Evolutionary conservation across 208 protist species (phyloP).

Genomic region (Wallacemonas sp.): DNA sequence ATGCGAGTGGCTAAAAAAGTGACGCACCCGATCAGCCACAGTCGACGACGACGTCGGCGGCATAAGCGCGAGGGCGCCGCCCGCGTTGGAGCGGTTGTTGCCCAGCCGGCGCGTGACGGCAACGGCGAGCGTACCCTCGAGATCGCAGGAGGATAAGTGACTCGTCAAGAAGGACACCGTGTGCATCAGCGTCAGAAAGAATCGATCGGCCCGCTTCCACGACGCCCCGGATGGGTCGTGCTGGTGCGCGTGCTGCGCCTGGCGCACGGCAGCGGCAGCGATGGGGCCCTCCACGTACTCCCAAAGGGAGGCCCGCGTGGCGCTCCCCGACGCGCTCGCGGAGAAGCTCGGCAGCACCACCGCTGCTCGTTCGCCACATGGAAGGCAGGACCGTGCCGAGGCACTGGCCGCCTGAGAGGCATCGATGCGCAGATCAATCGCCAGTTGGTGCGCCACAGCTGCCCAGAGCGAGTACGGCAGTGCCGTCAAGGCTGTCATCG

Average conservation of each 20-base stretch:
- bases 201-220: slow-evolving; percentile 41
- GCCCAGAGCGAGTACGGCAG: slow-evolving; percentile 71
- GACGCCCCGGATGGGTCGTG: slow-evolving; percentile 3
- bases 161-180: slow-evolving; percentile 5
- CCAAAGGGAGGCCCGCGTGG: slow-evolving; percentile 5
- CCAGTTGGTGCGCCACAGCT: slow-evolving; percentile 79
- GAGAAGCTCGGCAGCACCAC: slow-evolving; percentile 9
- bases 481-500: background rate
- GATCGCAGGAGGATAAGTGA: slow-evolving; percentile 60
- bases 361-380: background rate
- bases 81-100: slow-evolving; percentile 19
- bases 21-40: slow-evolving; percentile 7
- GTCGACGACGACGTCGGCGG: slow-evolving; percentile 6
- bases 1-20: slow-evolving; percentile 11
- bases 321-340: background rate
- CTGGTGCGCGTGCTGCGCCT: slow-evolving; percentile 11
- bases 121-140: slow-evolving; percentile 63
- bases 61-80: slow-evolving; percentile 13
- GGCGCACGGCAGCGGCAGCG: slow-evolving; percentile 21
- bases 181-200: slow-evolving; percentile 48
- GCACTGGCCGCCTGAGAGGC: background rate
- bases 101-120: slow-evolving; percentile 58
- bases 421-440: slow-evolving; percentile 35
- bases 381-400: background rate
- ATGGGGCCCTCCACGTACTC: slow-evolving; percentile 21